Percentiles rank a stretch among this genome's conserved stretches.
Evolutionary conservation across 2,329 filamentous ascomycete species (phyloP).

Genomic region (Seiridium cupressi): DNA sequence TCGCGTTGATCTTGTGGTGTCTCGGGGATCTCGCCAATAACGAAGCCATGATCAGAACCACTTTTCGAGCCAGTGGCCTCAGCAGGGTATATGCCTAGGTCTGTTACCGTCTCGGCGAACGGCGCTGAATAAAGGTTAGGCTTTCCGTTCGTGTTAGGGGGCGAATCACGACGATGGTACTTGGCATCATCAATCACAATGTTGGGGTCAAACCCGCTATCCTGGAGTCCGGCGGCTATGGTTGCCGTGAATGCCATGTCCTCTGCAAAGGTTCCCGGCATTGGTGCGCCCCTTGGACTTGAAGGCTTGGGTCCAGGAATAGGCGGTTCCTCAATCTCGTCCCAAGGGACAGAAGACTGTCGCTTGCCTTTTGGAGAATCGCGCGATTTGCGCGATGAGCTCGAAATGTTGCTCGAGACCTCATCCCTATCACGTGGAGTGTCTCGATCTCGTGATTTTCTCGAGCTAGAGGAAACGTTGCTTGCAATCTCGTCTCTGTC

Average conservation of each 20-base stretch:
- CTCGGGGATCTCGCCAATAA: slow-evolving; percentile 45
- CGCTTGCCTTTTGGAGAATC: slow-evolving; percentile 20
- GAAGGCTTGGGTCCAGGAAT: slow-evolving; percentile 57
- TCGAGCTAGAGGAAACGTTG: slow-evolving; percentile 3
- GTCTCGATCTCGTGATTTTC: slow-evolving; percentile 9
- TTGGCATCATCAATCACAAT: slow-evolving; percentile 66
- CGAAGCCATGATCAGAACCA: slow-evolving; percentile 37
- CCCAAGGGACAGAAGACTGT: slow-evolving; percentile 28
- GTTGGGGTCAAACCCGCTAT: slow-evolving; percentile 69
- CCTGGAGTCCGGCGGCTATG: slow-evolving; percentile 65
- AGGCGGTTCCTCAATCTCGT: slow-evolving; percentile 46
- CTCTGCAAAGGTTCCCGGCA: slow-evolving; percentile 65
- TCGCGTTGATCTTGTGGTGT: slow-evolving; percentile 36
- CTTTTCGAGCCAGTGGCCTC: slow-evolving; percentile 22
- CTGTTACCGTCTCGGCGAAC: slow-evolving; percentile 45
- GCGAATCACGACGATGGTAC: slow-evolving; percentile 63
- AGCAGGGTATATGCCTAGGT: slow-evolving; percentile 34
- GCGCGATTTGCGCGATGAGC: slow-evolving; percentile 1
- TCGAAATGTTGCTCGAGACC: slow-evolving; percentile 3
- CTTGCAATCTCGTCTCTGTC: slow-evolving; percentile 11
- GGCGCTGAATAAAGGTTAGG: slow-evolving; percentile 45
- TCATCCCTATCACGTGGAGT: slow-evolving; percentile 2
- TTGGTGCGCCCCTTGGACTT: slow-evolving; percentile 45
- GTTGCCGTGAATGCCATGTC: slow-evolving; percentile 70
- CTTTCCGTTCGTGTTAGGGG: slow-evolving; percentile 55